A percentile compares a stretch with the other conserved stretches of the same genome.
Evolutionary conservation across 257 asterid species (phyloP).

Genomic region (Perilla frutescens): DNA sequence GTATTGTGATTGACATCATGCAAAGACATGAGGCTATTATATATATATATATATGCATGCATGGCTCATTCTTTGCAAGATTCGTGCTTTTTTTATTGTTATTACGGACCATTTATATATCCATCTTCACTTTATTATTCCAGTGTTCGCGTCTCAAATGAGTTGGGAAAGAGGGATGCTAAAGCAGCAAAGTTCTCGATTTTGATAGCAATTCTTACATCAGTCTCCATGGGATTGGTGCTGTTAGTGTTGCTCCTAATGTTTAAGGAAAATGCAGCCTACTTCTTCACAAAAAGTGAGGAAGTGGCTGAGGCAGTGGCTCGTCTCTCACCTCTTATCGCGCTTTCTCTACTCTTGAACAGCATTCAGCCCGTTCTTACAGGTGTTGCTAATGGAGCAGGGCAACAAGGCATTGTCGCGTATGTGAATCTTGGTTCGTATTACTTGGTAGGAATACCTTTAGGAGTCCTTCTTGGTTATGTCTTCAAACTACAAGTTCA

Average conservation of each 20-base stretch:
- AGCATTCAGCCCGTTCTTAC: slow-evolving; percentile 64
- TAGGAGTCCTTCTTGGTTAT: slow-evolving; percentile 50
- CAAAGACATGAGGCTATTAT: too few species aligned
- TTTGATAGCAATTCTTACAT: slow-evolving; percentile 41
- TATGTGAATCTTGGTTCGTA: slow-evolving; percentile 48
- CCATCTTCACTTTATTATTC: neutral
- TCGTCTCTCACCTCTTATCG: slow-evolving; percentile 56
- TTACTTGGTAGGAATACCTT: slow-evolving; percentile 54
- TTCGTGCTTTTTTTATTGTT: too few species aligned
- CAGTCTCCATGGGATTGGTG: slow-evolving; percentile 44
- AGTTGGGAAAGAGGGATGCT: slow-evolving; percentile 59
- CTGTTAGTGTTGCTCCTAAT: slow-evolving; percentile 51
- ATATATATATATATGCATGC: too few species aligned
- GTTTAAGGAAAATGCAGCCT: slow-evolving; percentile 48
- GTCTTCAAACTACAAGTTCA: slow-evolving; percentile 41
- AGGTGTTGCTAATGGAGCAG: slow-evolving; percentile 62
- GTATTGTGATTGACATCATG: slow-evolving; percentile 29
- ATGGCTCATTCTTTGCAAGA: too few species aligned
- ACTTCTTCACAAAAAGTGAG: slow-evolving; percentile 50
- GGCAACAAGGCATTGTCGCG: slow-evolving; percentile 51
- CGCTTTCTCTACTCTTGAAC: slow-evolving; percentile 56
- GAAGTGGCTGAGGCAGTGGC: slow-evolving; percentile 49
- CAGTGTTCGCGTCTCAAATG: slow-evolving; percentile 70
- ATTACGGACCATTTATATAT: too few species aligned
- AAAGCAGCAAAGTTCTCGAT: slow-evolving; percentile 57